These are phyloP conservation scores for Naegleria gruberi DNA, from an alignment of 208 protist species.

Conservation along the genomic window DNA sequence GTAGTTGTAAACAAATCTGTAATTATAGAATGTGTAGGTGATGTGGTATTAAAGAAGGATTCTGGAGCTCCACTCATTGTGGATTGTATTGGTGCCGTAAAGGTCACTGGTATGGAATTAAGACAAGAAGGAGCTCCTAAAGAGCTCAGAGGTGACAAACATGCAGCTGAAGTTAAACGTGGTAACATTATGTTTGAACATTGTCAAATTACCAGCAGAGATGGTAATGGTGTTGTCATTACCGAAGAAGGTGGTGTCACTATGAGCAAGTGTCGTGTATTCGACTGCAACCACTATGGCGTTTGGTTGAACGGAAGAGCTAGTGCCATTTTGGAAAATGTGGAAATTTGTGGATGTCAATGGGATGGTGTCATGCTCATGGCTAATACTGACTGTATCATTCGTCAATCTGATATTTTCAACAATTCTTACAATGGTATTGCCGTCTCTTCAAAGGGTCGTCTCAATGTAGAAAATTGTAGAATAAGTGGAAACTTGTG, in stretches of 20 bases:
- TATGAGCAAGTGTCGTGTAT: neutral
- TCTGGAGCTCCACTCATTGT: too few relatives aligned
- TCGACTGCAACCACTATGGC: neutral
- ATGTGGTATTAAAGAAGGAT: too few relatives aligned
- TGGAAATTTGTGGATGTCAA: neutral
- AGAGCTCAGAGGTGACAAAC: too few relatives aligned
- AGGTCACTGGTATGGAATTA: too few relatives aligned
- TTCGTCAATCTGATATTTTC: neutral
- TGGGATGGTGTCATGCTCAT: constrained; percentile 6
- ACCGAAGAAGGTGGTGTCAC: neutral
- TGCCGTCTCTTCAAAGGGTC: neutral
- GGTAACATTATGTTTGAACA: neutral
- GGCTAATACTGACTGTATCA: neutral
- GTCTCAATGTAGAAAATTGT: neutral
- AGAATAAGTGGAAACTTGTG: neutral
- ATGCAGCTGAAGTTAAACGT: neutral
- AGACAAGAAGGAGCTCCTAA: too few relatives aligned
- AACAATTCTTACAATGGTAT: neutral
- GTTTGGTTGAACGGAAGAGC: neutral
- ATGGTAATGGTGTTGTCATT: neutral
- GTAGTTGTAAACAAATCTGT: neutral
- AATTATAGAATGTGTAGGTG: neutral
- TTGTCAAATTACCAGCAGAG: neutral
- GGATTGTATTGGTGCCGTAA: too few relatives aligned
- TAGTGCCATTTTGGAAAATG: neutral